A percentile compares a stretch with the other conserved stretches of the same genome.
Evolutionary conservation across 169 alveolate species (phyloP).

Genomic region (Perkinsus chesapeaki): DNA sequence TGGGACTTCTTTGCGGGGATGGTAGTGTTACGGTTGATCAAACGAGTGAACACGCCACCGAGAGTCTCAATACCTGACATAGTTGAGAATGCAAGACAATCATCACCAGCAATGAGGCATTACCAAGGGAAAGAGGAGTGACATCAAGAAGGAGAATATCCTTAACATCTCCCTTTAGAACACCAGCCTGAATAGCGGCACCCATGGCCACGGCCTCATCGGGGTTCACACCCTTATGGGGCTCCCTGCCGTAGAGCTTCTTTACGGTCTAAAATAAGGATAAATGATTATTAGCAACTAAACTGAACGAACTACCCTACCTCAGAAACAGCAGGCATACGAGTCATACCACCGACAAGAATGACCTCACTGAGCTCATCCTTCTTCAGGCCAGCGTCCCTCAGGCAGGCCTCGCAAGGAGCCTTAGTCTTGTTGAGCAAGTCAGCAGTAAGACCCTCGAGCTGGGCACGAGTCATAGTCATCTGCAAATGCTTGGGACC

Average conservation of each 20-base stretch:
- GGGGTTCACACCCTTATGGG: slow-evolving; percentile 95
- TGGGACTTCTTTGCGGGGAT: slow-evolving; percentile 97
- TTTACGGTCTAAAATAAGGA: slow-evolving; percentile 49
- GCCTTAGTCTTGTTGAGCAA: slow-evolving; percentile 83
- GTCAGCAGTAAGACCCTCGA: slow-evolving; percentile 75
- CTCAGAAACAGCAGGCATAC: slow-evolving; percentile 96
- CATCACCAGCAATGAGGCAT: slow-evolving; percentile 32
- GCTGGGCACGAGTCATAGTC: slow-evolving; percentile 87
- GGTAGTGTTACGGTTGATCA: slow-evolving; percentile 95
- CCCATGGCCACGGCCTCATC: slow-evolving; percentile 99
- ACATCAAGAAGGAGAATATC: slow-evolving; percentile 93
- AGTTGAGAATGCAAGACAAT: no score
- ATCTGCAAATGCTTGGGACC: slow-evolving; percentile 97
- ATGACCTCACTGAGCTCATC: slow-evolving; percentile 89
- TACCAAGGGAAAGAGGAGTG: slow-evolving; percentile 78
- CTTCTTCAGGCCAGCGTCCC: slow-evolving; percentile 84
- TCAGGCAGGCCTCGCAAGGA: slow-evolving; percentile 90
- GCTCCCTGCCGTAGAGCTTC: slow-evolving; percentile 83
- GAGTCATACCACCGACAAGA: slow-evolving; percentile 98
- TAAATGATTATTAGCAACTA: neutral
- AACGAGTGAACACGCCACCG: slow-evolving; percentile 92
- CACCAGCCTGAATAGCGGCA: slow-evolving; percentile 99
- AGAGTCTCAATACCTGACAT: slow-evolving; percentile 88
- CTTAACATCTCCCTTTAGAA: slow-evolving; percentile 92
- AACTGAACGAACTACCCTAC: slow-evolving; percentile 8